A percentile compares a stretch with the other conserved stretches of the same genome.
Evolutionary conservation across 306 rosid genomes (phyloP).

Genomic region (Sechiopsis laciniata): DNA sequence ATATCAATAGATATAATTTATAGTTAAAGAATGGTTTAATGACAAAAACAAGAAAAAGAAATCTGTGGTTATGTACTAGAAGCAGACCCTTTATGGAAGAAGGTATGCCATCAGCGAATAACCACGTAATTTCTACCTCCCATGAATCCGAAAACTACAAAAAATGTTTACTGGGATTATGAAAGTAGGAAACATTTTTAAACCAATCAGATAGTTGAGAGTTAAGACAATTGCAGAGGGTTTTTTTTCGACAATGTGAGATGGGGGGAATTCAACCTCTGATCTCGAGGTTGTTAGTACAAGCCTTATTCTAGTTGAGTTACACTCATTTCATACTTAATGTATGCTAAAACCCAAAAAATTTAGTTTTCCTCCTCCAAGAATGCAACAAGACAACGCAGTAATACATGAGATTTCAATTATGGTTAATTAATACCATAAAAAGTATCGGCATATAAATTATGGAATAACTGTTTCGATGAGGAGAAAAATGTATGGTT

Average conservation of each 20-base stretch:
- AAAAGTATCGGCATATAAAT: background rate
- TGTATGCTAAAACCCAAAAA: background rate
- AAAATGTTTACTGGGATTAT: slow-evolving; percentile 18
- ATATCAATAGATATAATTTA: background rate
- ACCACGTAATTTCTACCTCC: slow-evolving; percentile 1
- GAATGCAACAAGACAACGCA: no score
- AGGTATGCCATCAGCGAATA: slow-evolving; percentile 11
- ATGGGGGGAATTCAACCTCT: no score
- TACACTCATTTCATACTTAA: background rate
- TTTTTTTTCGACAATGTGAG: no score
- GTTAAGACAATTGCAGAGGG: background rate
- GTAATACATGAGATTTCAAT: background rate
- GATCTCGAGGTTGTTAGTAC: no score
- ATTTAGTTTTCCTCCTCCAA: background rate
- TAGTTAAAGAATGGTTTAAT: no score
- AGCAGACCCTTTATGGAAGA: background rate
- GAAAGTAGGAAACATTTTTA: background rate
- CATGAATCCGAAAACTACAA: slow-evolving; percentile 17
- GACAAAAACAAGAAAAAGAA: no score
- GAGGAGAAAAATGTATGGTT: background rate
- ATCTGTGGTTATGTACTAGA: background rate
- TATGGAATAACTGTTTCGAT: background rate
- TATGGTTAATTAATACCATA: background rate
- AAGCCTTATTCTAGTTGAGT: no score
- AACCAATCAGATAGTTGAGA: background rate